Percentiles rank a stretch among this genome's conserved stretches.
Conservation (phyloP, 2,329 filamentous ascomycete species). For the Fusarium redolens region DNA sequence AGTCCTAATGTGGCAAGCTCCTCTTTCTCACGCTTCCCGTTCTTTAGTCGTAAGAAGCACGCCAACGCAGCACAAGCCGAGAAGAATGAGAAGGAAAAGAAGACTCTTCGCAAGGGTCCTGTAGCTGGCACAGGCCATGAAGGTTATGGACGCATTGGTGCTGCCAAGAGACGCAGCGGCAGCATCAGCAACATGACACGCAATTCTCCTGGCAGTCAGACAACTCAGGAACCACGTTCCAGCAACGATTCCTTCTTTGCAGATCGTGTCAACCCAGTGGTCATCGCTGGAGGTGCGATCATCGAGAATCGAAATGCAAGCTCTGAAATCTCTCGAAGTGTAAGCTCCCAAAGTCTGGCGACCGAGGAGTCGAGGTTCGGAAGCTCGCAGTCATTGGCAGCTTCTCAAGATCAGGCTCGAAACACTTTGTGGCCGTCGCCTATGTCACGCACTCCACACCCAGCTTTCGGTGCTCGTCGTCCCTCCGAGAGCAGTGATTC, state of each 20-base stretch:
- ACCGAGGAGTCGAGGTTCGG: conserved; percentile 52
- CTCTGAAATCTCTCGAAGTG: conserved; percentile 59
- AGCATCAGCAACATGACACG: conserved; percentile 62
- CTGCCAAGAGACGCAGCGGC: conserved; percentile 71
- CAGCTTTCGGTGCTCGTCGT: conserved; percentile 48
- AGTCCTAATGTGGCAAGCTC: conserved; percentile 66
- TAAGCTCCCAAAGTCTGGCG: conserved; percentile 62
- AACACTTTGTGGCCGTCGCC: conserved; percentile 66
- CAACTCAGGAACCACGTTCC: conserved; percentile 64
- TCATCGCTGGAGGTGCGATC: conserved; percentile 73
- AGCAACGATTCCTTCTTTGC: conserved; percentile 68
- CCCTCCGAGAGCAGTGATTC: conserved; percentile 69
- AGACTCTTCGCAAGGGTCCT: conserved; percentile 75
- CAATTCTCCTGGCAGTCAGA: conserved; percentile 57
- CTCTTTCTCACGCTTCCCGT: conserved; percentile 75
- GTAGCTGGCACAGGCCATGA: conserved; percentile 95
- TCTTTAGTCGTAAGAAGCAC: conserved; percentile 80
- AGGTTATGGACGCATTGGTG: conserved; percentile 77
- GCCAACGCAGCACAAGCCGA: conserved; percentile 60
- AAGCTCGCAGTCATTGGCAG: conserved; percentile 55
- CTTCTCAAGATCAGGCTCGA: conserved; percentile 55
- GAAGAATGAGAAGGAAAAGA: conserved; percentile 61
- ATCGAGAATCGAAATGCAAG: conserved; percentile 69
- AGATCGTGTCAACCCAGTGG: conserved; percentile 72
- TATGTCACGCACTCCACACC: conserved; percentile 54